Conservation (phyloP, 2,329 filamentous ascomycete species). For the Xylariaceae sp. region DNA sequence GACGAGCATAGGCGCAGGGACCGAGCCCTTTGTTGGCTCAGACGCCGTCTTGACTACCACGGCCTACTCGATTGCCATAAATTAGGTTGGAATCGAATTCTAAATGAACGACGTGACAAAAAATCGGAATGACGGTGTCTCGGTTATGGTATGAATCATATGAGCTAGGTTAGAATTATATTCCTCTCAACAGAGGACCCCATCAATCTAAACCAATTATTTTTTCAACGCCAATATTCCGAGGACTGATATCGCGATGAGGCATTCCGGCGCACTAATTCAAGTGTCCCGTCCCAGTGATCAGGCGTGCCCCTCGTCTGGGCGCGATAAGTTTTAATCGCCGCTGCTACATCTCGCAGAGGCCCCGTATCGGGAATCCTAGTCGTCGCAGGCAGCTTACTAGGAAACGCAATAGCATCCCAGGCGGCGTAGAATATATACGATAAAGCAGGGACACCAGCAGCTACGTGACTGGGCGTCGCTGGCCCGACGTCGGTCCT, state of each 20-base stretch:
- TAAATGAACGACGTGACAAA: too few species aligned
- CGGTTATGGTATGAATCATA: not conserved
- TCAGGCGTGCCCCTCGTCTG: slow-evolving; percentile 24
- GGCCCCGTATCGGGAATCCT: slow-evolving; percentile 4
- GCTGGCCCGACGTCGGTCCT: slow-evolving; percentile 39
- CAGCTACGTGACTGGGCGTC: slow-evolving; percentile 44
- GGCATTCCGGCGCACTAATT: slow-evolving; percentile 23
- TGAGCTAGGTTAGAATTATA: not conserved
- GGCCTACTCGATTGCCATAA: slow-evolving; percentile 16
- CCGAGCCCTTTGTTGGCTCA: slow-evolving; percentile 32
- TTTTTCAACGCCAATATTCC: slow-evolving; percentile 22
- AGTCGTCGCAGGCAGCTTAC: slow-evolving; percentile 15
- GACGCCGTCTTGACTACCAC: slow-evolving; percentile 39
- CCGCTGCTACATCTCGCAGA: slow-evolving; percentile 28
- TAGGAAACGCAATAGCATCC: slow-evolving; percentile 43
- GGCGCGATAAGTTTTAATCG: slow-evolving; percentile 29
- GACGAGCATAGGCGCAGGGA: slow-evolving; percentile 34
- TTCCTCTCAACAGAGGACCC: too few species aligned
- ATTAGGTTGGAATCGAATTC: slow-evolving; percentile 4
- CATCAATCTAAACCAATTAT: not conserved
- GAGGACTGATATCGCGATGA: slow-evolving; percentile 22
- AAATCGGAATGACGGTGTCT: not conserved
- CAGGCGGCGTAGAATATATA: slow-evolving; percentile 49
- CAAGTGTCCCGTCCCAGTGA: slow-evolving; percentile 30
- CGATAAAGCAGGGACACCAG: slow-evolving; percentile 42